Evolutionary conservation across 768 basidiomycete species (phyloP), one percentile per base, ranked within the genome.

Genomic region (Pleurotus citrinopileatus): DNA sequence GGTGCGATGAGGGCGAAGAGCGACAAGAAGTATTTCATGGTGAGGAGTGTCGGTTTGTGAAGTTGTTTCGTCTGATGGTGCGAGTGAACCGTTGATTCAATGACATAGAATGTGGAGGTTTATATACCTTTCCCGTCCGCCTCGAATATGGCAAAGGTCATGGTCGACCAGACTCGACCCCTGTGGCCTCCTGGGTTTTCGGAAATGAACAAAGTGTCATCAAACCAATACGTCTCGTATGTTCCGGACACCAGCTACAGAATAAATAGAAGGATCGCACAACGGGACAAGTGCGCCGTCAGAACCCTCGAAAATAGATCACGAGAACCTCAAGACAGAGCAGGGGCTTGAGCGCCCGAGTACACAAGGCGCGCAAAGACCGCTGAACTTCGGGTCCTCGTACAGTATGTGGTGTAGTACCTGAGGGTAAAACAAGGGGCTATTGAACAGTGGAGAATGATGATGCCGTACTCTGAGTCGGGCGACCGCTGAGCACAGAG

Each of bases 21-120:
- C 53, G 65, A 47, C 52, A 66, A 23, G 56, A 55, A 60, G 55
- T 63, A 61, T 29, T 61, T 60, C 62, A 62, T 63, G 47, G 43
- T 25, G 2, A 29, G 27, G 13, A 5, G n/a, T 22, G 27, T 37
- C 9, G 6, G n/a, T 32, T 36, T 20, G 6, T 15, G 54, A 22
- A 28, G 25, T 43, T 28, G 52, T 17, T 40, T 40, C 15, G 12
- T 20, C 19, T 3, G 43, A 10, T 34, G 32, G 32, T 2, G 9
- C n/a, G 2, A 25, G 22, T 25, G 43, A 44, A 23, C 43, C 12
- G 43, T 10, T 19, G n/a, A 19, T 19, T 5, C 19, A 51, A 12
- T 17, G 48, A 3, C 4, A 17, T 8, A 10, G 8, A 17, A 36
- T 17, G 6, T 28, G 46, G 13, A 7, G 29, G 36, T 50, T 50